Base-by-base conservation (phyloP, 805 yeast genomes). In the Myxozyma neglecta region DNA sequence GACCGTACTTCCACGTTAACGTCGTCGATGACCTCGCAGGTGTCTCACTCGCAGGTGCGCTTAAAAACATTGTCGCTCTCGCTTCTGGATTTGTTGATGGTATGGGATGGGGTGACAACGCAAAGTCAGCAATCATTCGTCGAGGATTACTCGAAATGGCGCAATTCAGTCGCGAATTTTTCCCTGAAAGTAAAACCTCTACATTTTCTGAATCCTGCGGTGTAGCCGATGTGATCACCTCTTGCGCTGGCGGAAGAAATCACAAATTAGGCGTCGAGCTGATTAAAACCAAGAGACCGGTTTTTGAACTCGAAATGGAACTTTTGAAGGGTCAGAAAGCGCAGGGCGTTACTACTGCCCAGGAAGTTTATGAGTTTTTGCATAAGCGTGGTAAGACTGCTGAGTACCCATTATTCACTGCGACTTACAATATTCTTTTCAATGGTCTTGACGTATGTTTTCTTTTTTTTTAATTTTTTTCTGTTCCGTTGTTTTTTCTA, bases 61-160 rank as follows among this genome's bases (percentile, higher is more conserved):
- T 94, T 76, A 94, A 94, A 80, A 94, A 94, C 77, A 89, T 94
- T 56, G 93, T 93, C 65, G 99, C 99, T 42, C 80, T 91, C 72
- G 96, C 97, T 67, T 97, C 96, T 64, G 99, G 99, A 59, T 89
- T 94, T 73, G 98, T 93, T 65, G 96, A 90, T 77, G 99, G 99
- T 70, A 82, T 89, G 66, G 97, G 96, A 66, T 94, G 99, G 99
- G 99, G 99, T 76, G 97, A 91, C 77, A 94, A 94, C 75, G 98
- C 99, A 67, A 91, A 93, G 77, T 88, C 98, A 59, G 99, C 98
- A 48, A 86, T 94, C 71, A 96, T 93, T 92, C 85, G 99, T 79
- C 88, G 93, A 69, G 99, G 99, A 52, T 79, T 94, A 68, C 83
- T 87, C 71, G 99, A 94, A 79, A 90, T 89, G 72, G 88, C 92